Evolutionary conservation across 2,329 filamentous ascomycete genomes (phyloP).

Genomic region (Metarhizium sp.): DNA sequence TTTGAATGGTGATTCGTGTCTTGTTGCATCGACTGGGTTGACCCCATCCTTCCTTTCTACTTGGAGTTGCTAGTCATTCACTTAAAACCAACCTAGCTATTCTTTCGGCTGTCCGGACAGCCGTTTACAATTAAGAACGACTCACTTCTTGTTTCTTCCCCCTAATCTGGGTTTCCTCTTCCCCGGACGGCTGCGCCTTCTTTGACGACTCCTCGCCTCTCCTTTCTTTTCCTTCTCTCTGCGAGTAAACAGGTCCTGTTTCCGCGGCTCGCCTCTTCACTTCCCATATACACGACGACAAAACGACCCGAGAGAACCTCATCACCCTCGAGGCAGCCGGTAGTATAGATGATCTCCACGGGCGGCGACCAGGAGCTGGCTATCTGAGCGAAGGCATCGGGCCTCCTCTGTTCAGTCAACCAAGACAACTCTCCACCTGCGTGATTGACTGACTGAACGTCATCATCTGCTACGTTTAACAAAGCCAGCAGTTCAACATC

Average conservation of each 20-base stretch:
- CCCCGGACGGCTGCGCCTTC: background rate
- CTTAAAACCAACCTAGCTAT: background rate
- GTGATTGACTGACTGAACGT: background rate
- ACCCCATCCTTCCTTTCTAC: background rate
- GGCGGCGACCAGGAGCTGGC: constrained; percentile 1
- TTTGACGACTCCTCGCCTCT: background rate
- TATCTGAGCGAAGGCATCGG: constrained; percentile 1
- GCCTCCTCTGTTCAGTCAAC: background rate
- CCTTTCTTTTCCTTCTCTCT: background rate
- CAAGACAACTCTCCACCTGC: background rate
- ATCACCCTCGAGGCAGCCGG: background rate
- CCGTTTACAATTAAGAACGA: background rate
- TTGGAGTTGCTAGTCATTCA: background rate
- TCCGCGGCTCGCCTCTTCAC: background rate
- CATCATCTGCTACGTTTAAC: background rate
- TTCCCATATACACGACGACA: background rate
- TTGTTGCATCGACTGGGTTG: background rate
- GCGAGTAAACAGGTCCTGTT: background rate
- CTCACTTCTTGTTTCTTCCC: background rate
- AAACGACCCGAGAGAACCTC: background rate
- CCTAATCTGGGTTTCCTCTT: background rate
- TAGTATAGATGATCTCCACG: background rate
- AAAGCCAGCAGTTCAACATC: background rate
- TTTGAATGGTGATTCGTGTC: background rate
- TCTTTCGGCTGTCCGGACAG: constrained; percentile 1